phyloP scores from a whole-genome alignment of 805 yeast species.

The Myxozyma lipomycoides region DNA sequence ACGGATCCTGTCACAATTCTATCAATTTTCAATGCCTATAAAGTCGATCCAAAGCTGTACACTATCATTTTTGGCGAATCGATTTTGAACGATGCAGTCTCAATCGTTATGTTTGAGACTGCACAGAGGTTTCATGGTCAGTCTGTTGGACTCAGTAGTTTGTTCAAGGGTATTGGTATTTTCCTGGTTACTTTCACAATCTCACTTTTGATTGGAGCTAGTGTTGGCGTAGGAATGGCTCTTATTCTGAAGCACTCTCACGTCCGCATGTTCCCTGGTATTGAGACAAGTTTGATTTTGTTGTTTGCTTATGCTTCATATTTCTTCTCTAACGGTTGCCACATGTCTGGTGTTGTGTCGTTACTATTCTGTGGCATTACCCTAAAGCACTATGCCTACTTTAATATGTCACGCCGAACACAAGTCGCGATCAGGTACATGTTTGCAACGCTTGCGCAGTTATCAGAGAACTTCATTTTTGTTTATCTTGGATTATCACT shows the following conservation, averaged over 20 bases:
- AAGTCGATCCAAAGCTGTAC: slow-evolving; percentile 95
- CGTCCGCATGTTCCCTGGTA: slow-evolving; percentile 90
- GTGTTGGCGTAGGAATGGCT: slow-evolving; percentile 85
- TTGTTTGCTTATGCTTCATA: slow-evolving; percentile 93
- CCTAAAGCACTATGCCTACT: slow-evolving; percentile 92
- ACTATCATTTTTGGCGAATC: slow-evolving; percentile 98
- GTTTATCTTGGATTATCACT: slow-evolving; percentile 90
- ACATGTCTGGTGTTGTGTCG: slow-evolving; percentile 78
- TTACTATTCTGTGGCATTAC: slow-evolving; percentile 94
- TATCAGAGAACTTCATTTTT: slow-evolving; percentile 94
- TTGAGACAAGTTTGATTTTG: slow-evolving; percentile 88
- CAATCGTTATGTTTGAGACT: slow-evolving; percentile 98
- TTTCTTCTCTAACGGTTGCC: slow-evolving; percentile 97
- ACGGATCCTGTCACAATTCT: slow-evolving; percentile 97
- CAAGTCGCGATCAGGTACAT: slow-evolving; percentile 94
- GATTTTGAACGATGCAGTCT: slow-evolving; percentile 90
- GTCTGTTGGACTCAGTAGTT: slow-evolving; percentile 62
- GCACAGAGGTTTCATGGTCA: slow-evolving; percentile 94
- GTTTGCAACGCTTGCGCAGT: slow-evolving; percentile 88
- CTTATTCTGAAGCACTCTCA: slow-evolving; percentile 86
- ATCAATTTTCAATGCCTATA: slow-evolving; percentile 93
- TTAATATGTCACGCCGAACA: slow-evolving; percentile 94
- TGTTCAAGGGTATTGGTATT: slow-evolving; percentile 90
- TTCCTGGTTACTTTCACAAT: slow-evolving; percentile 91
- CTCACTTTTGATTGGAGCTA: slow-evolving; percentile 82